Evolutionary conservation across 139 green algal species (phyloP).

Genomic region (Picocystis salinarum): DNA sequence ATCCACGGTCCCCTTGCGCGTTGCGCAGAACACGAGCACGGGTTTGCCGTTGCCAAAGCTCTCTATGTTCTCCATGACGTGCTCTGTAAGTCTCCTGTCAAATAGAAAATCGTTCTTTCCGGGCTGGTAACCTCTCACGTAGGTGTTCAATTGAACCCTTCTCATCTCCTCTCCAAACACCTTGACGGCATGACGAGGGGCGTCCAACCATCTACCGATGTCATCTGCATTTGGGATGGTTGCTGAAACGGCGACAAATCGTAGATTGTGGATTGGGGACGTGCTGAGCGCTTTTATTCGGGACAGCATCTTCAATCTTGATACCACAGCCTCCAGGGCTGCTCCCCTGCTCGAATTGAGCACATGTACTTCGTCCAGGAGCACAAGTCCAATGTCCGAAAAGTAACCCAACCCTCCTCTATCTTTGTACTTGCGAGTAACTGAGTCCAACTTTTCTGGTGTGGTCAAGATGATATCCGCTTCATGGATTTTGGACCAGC

Average conservation of each 20-base stretch:
- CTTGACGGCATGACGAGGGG: constrained; percentile 17
- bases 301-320: constrained; percentile 49
- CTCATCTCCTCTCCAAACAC: constrained; percentile 73
- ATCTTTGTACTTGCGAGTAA: constrained; percentile 26
- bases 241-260: constrained; percentile 65
- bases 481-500: constrained; percentile 22
- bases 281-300: constrained; percentile 12
- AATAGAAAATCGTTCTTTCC: constrained; percentile 54
- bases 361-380: constrained; percentile 87
- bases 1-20: constrained; percentile 51
- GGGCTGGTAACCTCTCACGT: constrained; percentile 46
- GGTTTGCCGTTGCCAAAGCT: constrained; percentile 54
- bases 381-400: constrained; percentile 45
- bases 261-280: constrained; percentile 35
- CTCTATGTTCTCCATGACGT: constrained; percentile 39
- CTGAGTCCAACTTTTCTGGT: constrained; percentile 25
- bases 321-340: constrained; percentile 64
- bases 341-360: constrained; percentile 51
- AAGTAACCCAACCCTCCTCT: constrained; percentile 43
- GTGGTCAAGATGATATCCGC: constrained; percentile 22
- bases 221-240: constrained; percentile 64
- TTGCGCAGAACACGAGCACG: constrained; percentile 80
- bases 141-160: constrained; percentile 55
- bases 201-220: constrained; percentile 48
- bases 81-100: constrained; percentile 33